A percentile compares a stretch with the other conserved stretches of the same genome.
These are phyloP conservation scores for Cutaneotrichosporon arboriforme DNA, from an alignment of 1,284 basidiomycete species.

Conservation along the genomic window DNA sequence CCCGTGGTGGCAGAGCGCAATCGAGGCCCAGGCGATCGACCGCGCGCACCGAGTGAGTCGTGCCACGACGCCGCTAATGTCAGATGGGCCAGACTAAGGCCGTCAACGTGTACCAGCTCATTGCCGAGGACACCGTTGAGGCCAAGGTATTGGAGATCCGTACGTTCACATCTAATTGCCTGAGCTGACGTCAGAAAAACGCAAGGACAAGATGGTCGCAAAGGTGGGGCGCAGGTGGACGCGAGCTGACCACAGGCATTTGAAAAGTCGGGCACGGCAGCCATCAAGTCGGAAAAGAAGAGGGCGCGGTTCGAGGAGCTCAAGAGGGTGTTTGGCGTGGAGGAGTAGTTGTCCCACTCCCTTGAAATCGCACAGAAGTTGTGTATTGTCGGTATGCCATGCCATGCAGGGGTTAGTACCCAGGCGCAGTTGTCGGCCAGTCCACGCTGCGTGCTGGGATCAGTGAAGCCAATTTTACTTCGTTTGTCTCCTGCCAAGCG, in stretches of 20 bases:
- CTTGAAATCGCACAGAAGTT: too few species aligned
- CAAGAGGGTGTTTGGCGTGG: conserved; percentile 39
- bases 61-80: conserved; percentile 11
- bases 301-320: conserved; percentile 42
- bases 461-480: too few species aligned
- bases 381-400: too few species aligned
- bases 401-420: too few species aligned
- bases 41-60: conserved; percentile 58
- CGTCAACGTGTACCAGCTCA: conserved; percentile 79
- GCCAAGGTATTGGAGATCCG: conserved; percentile 80
- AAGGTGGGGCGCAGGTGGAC: conserved; percentile 23
- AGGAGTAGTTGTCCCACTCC: too few species aligned
- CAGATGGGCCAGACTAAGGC: conserved; percentile 70
- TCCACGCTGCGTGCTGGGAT: too few species aligned
- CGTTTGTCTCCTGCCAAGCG: too few species aligned
- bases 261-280: conserved; percentile 34
- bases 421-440: too few species aligned
- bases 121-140: conserved; percentile 80
- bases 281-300: conserved; percentile 31
- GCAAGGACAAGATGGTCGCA: conserved; percentile 40
- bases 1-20: conserved; percentile 70
- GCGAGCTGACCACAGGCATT: conserved; percentile 29
- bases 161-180: conserved; percentile 48
- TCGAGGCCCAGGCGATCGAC: conserved; percentile 74
- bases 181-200: conserved; percentile 30